phyloP scores from a whole-genome alignment of 768 basidiomycete species.

The Galerina sulciceps region DNA sequence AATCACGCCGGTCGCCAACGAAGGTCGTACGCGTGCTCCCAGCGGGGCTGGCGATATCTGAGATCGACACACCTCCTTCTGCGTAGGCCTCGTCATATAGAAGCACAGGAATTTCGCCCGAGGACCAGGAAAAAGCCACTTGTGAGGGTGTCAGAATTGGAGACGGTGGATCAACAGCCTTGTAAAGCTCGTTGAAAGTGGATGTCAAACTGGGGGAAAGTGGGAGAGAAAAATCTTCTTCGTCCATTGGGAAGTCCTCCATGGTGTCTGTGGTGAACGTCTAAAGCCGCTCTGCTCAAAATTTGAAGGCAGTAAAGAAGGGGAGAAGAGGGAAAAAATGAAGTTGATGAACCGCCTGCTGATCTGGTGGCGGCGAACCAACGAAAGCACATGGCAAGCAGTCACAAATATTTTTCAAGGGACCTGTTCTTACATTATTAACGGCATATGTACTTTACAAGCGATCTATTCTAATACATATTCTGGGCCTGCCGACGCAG shows the following conservation, averaged over 20 bases:
- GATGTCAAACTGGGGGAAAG: constrained; percentile 45
- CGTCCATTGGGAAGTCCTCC: constrained; percentile 23
- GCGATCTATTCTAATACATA: background rate
- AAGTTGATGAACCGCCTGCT: background rate
- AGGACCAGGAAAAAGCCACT: constrained; percentile 40
- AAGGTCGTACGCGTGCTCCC: no score
- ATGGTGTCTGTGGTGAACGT: background rate
- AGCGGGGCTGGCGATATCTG: no score
- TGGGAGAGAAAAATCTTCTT: constrained; percentile 20
- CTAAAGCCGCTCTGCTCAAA: background rate
- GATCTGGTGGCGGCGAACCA: background rate
- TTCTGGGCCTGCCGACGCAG: background rate
- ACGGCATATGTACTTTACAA: background rate
- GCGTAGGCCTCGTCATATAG: constrained; percentile 38
- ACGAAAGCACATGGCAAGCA: constrained; percentile 5
- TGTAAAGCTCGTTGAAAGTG: constrained; percentile 37
- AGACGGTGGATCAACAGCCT: constrained; percentile 48
- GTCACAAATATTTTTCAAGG: background rate
- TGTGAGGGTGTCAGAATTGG: constrained; percentile 46
- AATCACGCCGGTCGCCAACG: no score
- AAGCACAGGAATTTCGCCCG: constrained; percentile 57
- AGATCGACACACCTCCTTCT: background rate
- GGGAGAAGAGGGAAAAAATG: background rate
- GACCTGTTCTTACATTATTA: no score
- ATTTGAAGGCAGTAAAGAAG: background rate